Percentiles rank a stretch among this genome's conserved stretches.
Conservation (phyloP, 805 yeast species). For the Schizosaccharomyces lindneri region DNA sequence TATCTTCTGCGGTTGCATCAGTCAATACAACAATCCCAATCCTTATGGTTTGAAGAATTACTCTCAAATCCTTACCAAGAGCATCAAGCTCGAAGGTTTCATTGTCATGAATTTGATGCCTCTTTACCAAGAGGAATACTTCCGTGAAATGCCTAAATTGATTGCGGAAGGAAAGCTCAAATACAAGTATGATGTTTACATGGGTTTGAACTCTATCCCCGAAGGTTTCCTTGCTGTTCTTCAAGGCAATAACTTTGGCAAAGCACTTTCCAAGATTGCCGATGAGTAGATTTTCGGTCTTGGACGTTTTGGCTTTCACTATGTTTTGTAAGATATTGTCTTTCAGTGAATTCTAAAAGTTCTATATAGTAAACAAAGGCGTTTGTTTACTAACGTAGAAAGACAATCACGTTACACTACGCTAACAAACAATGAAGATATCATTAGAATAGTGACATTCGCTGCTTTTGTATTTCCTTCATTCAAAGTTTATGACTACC, state of each 20-base stretch:
- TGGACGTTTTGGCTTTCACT: no score
- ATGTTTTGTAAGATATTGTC: no score
- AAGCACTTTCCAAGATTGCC: conserved; percentile 6
- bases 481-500: no score
- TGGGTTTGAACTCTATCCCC: conserved; percentile 7
- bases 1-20: conserved; percentile 38
- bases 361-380: no score
- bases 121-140: conserved; percentile 11
- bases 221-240: conserved; percentile 6
- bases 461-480: no score
- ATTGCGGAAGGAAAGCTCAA: conserved; percentile 5
- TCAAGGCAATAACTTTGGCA: conserved; percentile 9
- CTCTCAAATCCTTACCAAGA: conserved; percentile 22
- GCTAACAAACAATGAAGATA: no score
- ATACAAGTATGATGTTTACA: conserved; percentile 6
- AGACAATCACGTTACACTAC: no score
- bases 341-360: no score
- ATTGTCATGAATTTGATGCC: conserved; percentile 18
- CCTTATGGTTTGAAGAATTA: conserved; percentile 18
- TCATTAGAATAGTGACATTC: no score
- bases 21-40: conserved; percentile 27
- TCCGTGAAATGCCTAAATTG: conserved; percentile 1
- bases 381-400: no score
- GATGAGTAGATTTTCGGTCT: not conserved
- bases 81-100: conserved; percentile 30